Conservation (phyloP, 148 eudicot genomes). For the Cornus suecica region DNA sequence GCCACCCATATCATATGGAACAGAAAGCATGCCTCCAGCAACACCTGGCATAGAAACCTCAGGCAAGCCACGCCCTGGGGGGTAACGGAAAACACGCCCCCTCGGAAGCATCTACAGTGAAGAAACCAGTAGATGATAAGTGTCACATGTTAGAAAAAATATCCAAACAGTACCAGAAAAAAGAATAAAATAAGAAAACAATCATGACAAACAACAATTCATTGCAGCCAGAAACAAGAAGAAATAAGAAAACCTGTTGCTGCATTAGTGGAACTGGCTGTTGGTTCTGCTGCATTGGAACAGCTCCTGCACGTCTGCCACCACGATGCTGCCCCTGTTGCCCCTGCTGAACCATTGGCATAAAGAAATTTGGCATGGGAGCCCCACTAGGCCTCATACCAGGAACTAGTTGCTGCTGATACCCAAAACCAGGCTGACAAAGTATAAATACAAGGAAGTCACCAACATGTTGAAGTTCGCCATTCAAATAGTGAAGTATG, state of each 20-base stretch:
- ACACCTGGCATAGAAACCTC: conserved; percentile 50
- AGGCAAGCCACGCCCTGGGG: conserved; percentile 50
- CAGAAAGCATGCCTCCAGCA: conserved; percentile 55
- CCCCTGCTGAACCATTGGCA: conserved; percentile 79
- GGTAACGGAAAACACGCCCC: conserved; percentile 55
- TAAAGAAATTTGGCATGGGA: conserved; percentile 68
- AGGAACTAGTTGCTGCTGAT: conserved; percentile 78
- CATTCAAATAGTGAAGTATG: not conserved
- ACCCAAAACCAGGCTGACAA: conserved; percentile 72
- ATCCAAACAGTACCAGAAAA: not conserved
- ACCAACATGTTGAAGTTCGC: not conserved
- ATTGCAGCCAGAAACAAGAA: too few relatives aligned
- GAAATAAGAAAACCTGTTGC: conserved; percentile 44
- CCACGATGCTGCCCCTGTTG: conserved; percentile 73
- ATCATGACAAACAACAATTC: too few relatives aligned
- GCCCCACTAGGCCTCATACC: conserved; percentile 70
- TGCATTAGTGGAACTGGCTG: conserved; percentile 69
- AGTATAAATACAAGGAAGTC: not conserved
- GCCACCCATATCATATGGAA: conserved; percentile 63
- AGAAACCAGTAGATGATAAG: not conserved
- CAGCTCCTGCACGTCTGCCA: conserved; percentile 55
- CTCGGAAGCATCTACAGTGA: conserved; percentile 62
- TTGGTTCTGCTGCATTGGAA: conserved; percentile 58
- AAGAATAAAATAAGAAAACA: not conserved
- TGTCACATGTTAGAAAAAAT: not conserved